Evolutionary conservation across 805 yeast species (phyloP), one percentile per base, ranked within the genome.

Genomic region (Brettanomyces naardenensis): DNA sequence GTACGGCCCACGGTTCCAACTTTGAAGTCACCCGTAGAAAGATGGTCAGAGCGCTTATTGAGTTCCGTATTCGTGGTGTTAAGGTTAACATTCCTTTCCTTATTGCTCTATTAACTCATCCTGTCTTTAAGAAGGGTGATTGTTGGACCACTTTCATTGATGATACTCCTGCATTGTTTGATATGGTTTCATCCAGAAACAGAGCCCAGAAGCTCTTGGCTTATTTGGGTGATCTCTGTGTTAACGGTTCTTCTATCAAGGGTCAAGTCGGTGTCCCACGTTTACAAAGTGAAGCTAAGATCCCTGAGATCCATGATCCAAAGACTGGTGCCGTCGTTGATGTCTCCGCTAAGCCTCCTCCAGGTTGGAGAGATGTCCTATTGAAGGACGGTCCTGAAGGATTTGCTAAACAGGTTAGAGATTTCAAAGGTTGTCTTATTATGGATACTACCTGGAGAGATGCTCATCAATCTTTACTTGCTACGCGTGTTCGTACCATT

Each of bases 391-490:
- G 98, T 40, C 95, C 98, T 22, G 92, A 73, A 38, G 84, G 69
- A 23, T 92, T 92, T 58, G 95, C 97, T 50, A 73, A 80, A 65
- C 80, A 85, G 53, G 95, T 92, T 42, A 78, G 97, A 61, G 62
- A 66, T 14, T 79, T 77, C 65, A 68, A 85, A 38, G 98, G 98
- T 54, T 80, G 95, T 48, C 69, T 92, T 61, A 66, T 92, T 53
- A 92, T 94, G 86, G 99, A 92, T 63, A 92, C 99, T 39, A 92
- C 99, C 7, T 92, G 99, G 99, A 87, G 99, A 78, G 99, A 92
- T 65, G 98, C 98, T 27, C 98, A 92, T 66, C 99, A 92, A 71
- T 89, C 97, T 19, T 68, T 92, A 51, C 72, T 92, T 56, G 99
- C 99, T 7, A 92, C 99, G 30, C 83, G 98, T 66, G 94, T 92